Evolutionary conservation across 75 land plant species (phyloP), one percentile per base, ranked within the genome.

Genomic region (Pinus taeda): DNA sequence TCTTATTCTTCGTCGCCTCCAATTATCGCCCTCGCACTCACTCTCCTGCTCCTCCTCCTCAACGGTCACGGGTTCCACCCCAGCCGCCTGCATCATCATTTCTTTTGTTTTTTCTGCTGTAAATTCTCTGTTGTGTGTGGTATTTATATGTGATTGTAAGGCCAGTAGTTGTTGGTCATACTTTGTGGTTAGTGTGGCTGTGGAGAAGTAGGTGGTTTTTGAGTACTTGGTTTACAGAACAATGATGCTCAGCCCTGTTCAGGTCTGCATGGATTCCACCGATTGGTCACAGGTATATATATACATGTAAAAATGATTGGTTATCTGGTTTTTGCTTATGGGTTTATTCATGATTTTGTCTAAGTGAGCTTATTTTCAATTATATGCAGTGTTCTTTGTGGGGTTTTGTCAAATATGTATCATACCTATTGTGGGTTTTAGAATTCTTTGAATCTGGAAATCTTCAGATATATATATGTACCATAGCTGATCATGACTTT

Each of bases 191-290:
- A 30, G 36, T 26, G 33, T 26, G 65, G 36, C 65, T 29, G 22
- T 13, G 65, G 26, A 29, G 29, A 15, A 65, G 36, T 33, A 30
- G 36, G 69, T 30, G 39, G 30, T 5, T 33, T 30, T 65, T 13
- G 69, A 4, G 69, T 65, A 14, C 36, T 33, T 65, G 71, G 18
- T 36, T 42, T 69, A 36, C 24, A 69, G 21, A 42, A 69, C 53
- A 39, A 69, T 69, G 71, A 69, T 69, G 71, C 71, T 69, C 71
- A 69, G 53, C 71, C 71, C 71, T 69, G 53, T 69, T 69, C 71
- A 69, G 20, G 17, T 69, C 71, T 69, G 45, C 71, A 69, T 69
- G 71, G 71, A 69, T 69, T 69, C 71, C 13, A 15, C 71, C 0
- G 71, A 69, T 12, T 69, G 71, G 71, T 21, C 71, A 20, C 71